These are phyloP conservation scores for Aspergillus jensenii DNA, from an alignment of 2,329 filamentous ascomycete species.

Conservation along the genomic window DNA sequence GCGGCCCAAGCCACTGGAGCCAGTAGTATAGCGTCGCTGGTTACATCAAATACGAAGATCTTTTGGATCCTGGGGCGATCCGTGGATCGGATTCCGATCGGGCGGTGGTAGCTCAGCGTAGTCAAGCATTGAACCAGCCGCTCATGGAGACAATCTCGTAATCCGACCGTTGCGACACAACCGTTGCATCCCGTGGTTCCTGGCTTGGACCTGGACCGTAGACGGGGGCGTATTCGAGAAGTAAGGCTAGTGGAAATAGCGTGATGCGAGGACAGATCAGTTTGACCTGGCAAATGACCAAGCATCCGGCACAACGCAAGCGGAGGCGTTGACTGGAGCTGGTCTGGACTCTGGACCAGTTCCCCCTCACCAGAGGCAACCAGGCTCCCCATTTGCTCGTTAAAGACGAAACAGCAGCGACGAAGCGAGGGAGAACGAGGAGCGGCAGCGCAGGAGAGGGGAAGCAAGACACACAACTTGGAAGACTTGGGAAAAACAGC, in stretches of 20 bases:
- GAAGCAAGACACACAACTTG: not conserved
- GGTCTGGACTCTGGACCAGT: not conserved
- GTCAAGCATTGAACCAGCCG: not conserved
- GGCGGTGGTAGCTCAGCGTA: not conserved
- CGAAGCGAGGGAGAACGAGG: not conserved
- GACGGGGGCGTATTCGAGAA: not conserved
- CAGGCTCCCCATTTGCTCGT: not conserved
- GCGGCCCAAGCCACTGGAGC: not conserved
- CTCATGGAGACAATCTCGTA: too few relatives aligned
- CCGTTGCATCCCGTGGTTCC: conserved; percentile 1
- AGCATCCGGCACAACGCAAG: conserved; percentile 14
- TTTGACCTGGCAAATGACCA: conserved; percentile 14
- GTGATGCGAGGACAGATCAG: not conserved
- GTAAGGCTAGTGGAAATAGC: conserved; percentile 12
- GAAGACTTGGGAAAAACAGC: not conserved
- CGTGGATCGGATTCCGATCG: conserved; percentile 14
- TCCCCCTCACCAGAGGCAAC: not conserved
- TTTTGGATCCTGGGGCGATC: conserved; percentile 10
- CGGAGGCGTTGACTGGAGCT: conserved; percentile 7
- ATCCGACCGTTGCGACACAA: not conserved
- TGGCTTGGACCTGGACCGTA: not conserved
- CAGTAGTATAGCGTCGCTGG: not conserved
- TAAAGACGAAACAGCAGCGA: not conserved
- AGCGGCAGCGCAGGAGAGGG: not conserved
- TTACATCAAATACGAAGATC: not conserved